These are phyloP conservation scores for Dalbergia oliveri DNA, from an alignment of 306 rosid genomes.

Conservation along the genomic window DNA sequence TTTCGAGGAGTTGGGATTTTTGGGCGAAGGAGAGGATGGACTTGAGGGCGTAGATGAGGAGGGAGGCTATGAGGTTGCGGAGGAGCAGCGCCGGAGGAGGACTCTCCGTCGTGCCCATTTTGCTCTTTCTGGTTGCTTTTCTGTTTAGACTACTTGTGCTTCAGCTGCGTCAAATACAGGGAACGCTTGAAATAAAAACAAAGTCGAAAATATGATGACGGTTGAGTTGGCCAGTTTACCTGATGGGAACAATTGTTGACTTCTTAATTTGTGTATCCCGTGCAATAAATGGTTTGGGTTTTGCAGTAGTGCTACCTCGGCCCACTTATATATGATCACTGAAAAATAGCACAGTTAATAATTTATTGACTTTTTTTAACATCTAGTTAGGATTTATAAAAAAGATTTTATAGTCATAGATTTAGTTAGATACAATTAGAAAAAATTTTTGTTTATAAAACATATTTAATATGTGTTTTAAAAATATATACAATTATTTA, in stretches of 20 bases:
- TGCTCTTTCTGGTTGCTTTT: neutral
- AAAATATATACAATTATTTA: too few species aligned
- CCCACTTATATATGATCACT: too few species aligned
- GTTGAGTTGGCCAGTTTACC: neutral
- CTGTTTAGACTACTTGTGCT: too few species aligned
- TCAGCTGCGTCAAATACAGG: neutral
- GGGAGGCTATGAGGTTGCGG: slow-evolving; percentile 51
- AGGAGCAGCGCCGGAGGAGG: slow-evolving; percentile 48
- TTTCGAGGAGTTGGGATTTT: slow-evolving; percentile 52
- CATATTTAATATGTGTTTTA: too few species aligned
- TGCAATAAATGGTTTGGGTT: neutral
- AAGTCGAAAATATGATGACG: neutral
- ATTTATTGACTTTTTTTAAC: too few species aligned
- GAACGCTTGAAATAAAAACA: neutral
- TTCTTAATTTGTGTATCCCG: neutral
- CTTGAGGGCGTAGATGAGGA: slow-evolving; percentile 50
- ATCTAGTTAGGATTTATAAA: too few species aligned
- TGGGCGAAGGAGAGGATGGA: slow-evolving; percentile 44
- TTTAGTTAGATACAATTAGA: too few species aligned
- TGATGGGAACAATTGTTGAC: neutral
- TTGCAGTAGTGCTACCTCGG: neutral
- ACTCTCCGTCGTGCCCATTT: slow-evolving; percentile 45
- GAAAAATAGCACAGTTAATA: too few species aligned
- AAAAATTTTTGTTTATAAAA: too few species aligned
- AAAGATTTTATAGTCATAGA: too few species aligned